These are phyloP conservation scores for Schizosaccharomyces cryophilus DNA, from an alignment of 805 yeast genomes.

Conservation along the genomic window DNA sequence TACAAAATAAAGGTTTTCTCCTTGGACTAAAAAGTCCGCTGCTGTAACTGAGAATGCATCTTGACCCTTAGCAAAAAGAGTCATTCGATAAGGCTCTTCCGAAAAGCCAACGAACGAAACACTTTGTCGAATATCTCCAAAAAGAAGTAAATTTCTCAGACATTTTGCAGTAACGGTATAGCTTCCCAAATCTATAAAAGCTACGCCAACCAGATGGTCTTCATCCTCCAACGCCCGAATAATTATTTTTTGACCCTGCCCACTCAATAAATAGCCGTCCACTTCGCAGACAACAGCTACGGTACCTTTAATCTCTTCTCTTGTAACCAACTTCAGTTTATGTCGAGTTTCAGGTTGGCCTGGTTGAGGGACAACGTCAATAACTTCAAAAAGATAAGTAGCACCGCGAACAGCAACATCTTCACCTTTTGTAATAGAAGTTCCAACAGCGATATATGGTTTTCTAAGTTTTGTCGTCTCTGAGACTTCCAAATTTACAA, in stretches of 20 bases:
- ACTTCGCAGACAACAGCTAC: conserved; percentile 54
- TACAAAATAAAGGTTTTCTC: conserved; percentile 40
- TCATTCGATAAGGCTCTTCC: conserved; percentile 80
- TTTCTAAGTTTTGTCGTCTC: conserved; percentile 20
- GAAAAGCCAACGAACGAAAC: conserved; percentile 71
- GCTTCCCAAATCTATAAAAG: conserved; percentile 68
- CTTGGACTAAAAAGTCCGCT: conserved; percentile 53
- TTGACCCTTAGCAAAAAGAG: conserved; percentile 51
- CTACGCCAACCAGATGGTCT: conserved; percentile 72
- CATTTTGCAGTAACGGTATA: conserved; percentile 59
- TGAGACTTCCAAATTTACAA: conserved; percentile 24
- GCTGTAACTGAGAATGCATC: conserved; percentile 35
- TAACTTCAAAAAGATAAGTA: conserved; percentile 46
- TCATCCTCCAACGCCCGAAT: conserved; percentile 66
- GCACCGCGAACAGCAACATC: conserved; percentile 61
- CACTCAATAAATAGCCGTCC: conserved; percentile 57
- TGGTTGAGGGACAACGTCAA: conserved; percentile 73
- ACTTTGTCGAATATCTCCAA: conserved; percentile 62
- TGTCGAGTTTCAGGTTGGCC: conserved; percentile 62
- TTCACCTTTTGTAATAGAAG: conserved; percentile 51
- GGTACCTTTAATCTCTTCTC: conserved; percentile 63
- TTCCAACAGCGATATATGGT: conserved; percentile 57
- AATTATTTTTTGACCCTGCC: conserved; percentile 58
- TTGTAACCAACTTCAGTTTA: conserved; percentile 45
- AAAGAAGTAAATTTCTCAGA: conserved; percentile 53